phyloP scores from a whole-genome alignment of 257 asterid genomes.

The Ballota nigra region DNA sequence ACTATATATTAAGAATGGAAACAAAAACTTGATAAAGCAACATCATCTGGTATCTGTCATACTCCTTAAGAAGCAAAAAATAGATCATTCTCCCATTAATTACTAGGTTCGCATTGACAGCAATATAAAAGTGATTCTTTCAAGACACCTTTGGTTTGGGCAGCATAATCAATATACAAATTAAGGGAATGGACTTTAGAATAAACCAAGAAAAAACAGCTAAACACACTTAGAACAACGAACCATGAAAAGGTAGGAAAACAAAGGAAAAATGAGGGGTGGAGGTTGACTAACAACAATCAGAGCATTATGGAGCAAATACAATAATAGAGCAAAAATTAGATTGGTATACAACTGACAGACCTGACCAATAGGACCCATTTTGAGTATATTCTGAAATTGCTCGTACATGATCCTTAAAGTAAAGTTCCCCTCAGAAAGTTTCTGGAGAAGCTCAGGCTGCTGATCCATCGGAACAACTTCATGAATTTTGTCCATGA shows the following conservation, averaged over 20 bases:
- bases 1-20: neutral
- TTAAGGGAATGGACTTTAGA: neutral
- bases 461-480: constrained; percentile 99
- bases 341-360: constrained; percentile 21
- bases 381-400: constrained; percentile 79
- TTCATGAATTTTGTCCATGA: constrained; percentile 95
- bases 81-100: neutral
- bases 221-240: constrained; percentile 8
- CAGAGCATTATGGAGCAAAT: neutral
- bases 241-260: neutral
- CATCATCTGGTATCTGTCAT: neutral
- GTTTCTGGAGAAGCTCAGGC: constrained; percentile 98
- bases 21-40: neutral
- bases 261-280: neutral
- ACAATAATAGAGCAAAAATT: neutral
- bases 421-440: constrained; percentile 88
- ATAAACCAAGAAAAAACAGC: neutral
- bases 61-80: neutral
- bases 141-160: neutral
- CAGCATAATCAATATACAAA: neutral
- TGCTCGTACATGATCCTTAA: constrained; percentile 93
- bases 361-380: constrained; percentile 98
- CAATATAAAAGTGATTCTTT: neutral
- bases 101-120: neutral
- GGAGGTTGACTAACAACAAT: neutral